Percentiles rank a stretch among this genome's conserved stretches.
Conservation (phyloP, 352 stramenopile genomes). For the Phytophthora constricta region DNA sequence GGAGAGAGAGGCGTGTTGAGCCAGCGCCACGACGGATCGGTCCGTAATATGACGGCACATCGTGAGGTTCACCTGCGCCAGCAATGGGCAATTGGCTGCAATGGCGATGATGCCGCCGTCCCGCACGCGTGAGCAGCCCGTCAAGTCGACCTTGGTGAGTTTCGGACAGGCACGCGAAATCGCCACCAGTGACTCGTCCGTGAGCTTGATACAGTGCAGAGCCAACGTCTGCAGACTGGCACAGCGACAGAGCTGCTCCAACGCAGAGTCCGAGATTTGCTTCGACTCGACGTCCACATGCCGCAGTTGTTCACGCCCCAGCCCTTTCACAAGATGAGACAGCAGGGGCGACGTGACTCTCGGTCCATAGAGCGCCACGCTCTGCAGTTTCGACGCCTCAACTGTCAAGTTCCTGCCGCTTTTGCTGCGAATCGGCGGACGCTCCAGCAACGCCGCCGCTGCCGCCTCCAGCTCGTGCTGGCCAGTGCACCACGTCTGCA, state of each 20-base stretch:
- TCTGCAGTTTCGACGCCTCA: slow-evolving; percentile 45
- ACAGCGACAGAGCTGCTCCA: slow-evolving; percentile 51
- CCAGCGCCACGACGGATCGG: slow-evolving; percentile 60
- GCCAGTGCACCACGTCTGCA: slow-evolving; percentile 75
- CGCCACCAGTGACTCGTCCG: slow-evolving; percentile 45
- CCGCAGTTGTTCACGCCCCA: slow-evolving; percentile 43
- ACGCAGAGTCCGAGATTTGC: slow-evolving; percentile 56
- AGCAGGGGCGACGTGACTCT: slow-evolving; percentile 57
- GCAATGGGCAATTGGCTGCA: slow-evolving; percentile 45
- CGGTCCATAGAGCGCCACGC: slow-evolving; percentile 67
- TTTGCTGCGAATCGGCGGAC: slow-evolving; percentile 16
- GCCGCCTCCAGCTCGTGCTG: slow-evolving; percentile 63
- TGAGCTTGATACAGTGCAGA: slow-evolving; percentile 83
- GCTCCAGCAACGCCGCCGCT: slow-evolving; percentile 39
- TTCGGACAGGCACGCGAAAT: slow-evolving; percentile 49
- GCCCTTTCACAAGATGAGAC: slow-evolving; percentile 44
- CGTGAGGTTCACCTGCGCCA: slow-evolving; percentile 74
- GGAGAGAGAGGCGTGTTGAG: slow-evolving; percentile 43
- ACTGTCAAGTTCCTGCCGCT: slow-evolving; percentile 10
- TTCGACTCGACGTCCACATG: slow-evolving; percentile 78
- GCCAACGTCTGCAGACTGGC: slow-evolving; percentile 41
- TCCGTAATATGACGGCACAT: slow-evolving; percentile 87
- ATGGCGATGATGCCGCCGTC: slow-evolving; percentile 83
- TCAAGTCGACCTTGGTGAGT: slow-evolving; percentile 67
- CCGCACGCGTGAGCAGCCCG: slow-evolving; percentile 75